A percentile compares a stretch with the other conserved stretches of the same genome.
phyloP scores from a whole-genome alignment of 169 alveolate genomes.

The Pseudocohnilembus persalinus region DNA sequence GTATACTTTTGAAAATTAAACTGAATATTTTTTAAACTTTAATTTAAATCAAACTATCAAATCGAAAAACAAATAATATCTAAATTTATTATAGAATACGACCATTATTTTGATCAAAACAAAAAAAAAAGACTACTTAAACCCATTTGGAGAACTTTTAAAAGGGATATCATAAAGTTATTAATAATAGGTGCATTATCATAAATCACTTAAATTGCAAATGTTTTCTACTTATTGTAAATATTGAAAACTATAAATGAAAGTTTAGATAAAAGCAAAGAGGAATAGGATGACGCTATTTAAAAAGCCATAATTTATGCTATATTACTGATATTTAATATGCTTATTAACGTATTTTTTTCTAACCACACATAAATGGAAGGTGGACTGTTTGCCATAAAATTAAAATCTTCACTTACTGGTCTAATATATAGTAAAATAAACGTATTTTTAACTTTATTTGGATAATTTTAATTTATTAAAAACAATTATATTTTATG shows the following conservation, averaged over 20 bases:
- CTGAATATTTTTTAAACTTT: too few relatives aligned
- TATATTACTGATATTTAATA: neutral
- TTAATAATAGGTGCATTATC: neutral
- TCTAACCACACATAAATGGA: neutral
- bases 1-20: too few relatives aligned
- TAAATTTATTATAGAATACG: neutral
- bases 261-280: too few relatives aligned
- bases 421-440: neutral
- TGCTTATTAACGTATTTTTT: neutral
- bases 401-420: neutral
- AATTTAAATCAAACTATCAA: too few relatives aligned
- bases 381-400: neutral
- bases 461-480: too few relatives aligned
- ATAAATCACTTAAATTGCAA: neutral
- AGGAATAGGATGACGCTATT: neutral
- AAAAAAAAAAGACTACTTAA: too few relatives aligned
- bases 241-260: neutral
- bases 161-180: neutral
- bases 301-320: neutral
- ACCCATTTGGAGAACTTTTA: neutral
- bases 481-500: too few relatives aligned
- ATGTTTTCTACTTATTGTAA: neutral
- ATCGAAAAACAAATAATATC: neutral
- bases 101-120: neutral
- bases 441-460: neutral